A percentile compares a stretch with the other conserved stretches of the same genome.
Conservation (phyloP, 768 basidiomycete genomes). For the Rhodocollybia butyracea region DNA sequence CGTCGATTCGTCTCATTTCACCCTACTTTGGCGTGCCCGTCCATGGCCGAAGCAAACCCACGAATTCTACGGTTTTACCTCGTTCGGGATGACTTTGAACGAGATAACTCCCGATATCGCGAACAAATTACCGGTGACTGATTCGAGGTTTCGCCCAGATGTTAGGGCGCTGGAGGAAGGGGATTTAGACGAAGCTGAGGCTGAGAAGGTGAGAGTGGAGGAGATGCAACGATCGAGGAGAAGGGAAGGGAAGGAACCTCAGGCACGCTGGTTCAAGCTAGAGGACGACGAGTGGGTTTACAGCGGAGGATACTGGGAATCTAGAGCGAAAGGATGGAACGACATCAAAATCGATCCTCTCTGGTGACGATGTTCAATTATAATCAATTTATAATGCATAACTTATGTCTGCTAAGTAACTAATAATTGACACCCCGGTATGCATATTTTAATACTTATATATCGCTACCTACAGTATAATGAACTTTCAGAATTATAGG, state of each 20-base stretch:
- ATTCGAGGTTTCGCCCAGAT: constrained; percentile 80
- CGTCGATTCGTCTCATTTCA: constrained; percentile 64
- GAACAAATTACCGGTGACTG: constrained; percentile 69
- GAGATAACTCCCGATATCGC: constrained; percentile 69
- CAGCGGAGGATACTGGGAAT: constrained; percentile 82
- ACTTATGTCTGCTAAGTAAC: neutral
- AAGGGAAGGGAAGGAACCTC: constrained; percentile 50
- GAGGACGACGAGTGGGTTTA: constrained; percentile 73
- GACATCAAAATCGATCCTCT: constrained; percentile 44
- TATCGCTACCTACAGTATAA: neutral
- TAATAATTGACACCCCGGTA: neutral
- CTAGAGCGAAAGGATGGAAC: constrained; percentile 63
- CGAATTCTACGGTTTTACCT: constrained; percentile 81
- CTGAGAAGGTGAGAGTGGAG: constrained; percentile 69
- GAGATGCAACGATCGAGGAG: constrained; percentile 75
- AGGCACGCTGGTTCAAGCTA: constrained; percentile 75
- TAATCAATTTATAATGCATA: neutral
- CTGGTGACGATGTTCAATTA: constrained; percentile 46
- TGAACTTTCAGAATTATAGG: neutral
- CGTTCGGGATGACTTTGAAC: constrained; percentile 76
- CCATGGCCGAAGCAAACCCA: constrained; percentile 70
- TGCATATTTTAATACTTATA: neutral
- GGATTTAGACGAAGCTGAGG: constrained; percentile 65
- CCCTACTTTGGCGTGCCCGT: constrained; percentile 71
- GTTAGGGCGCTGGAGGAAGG: constrained; percentile 83